Evolutionary conservation across 495 filamentous ascomycete genomes (phyloP).

Genomic region (Lasiosphaeriaceae sp.): DNA sequence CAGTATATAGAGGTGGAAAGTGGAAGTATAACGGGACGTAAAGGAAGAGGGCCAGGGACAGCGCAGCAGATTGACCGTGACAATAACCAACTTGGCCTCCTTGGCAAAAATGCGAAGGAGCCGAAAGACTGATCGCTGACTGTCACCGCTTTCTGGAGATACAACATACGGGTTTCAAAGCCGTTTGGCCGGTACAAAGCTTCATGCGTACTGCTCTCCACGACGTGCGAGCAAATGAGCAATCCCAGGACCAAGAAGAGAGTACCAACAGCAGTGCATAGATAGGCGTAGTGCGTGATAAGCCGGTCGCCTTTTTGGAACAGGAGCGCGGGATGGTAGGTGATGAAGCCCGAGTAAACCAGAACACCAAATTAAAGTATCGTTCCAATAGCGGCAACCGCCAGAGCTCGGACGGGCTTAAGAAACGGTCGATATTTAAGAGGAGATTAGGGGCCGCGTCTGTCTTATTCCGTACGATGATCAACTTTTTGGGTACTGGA

Average conservation of each 20-base stretch:
- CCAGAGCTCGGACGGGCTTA: conserved; percentile 13
- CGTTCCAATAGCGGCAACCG: conserved; percentile 20
- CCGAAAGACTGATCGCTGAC: conserved; percentile 28
- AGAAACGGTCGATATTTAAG: conserved; percentile 13
- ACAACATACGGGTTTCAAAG: conserved; percentile 14
- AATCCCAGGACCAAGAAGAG: conserved; percentile 22
- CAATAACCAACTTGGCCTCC: neutral
- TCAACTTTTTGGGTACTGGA: neutral
- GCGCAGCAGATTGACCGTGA: neutral
- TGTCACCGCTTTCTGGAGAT: conserved; percentile 22
- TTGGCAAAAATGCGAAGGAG: conserved; percentile 13
- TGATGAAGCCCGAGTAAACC: conserved; percentile 19
- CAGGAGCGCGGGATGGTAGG: conserved; percentile 7
- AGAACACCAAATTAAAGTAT: conserved; percentile 21
- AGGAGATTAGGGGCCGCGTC: conserved; percentile 23
- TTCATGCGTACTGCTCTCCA: conserved; percentile 25
- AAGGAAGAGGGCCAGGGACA: too few species aligned
- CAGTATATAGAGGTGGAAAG: too few species aligned
- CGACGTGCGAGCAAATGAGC: conserved; percentile 28
- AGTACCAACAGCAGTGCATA: conserved; percentile 24
- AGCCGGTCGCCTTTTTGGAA: conserved; percentile 3
- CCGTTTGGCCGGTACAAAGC: conserved; percentile 8
- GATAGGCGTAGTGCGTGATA: conserved; percentile 20
- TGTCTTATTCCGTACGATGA: conserved; percentile 8
- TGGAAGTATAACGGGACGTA: too few species aligned